These are phyloP conservation scores for Thuja plicata DNA, from an alignment of 83 land plant species.

Conservation along the genomic window DNA sequence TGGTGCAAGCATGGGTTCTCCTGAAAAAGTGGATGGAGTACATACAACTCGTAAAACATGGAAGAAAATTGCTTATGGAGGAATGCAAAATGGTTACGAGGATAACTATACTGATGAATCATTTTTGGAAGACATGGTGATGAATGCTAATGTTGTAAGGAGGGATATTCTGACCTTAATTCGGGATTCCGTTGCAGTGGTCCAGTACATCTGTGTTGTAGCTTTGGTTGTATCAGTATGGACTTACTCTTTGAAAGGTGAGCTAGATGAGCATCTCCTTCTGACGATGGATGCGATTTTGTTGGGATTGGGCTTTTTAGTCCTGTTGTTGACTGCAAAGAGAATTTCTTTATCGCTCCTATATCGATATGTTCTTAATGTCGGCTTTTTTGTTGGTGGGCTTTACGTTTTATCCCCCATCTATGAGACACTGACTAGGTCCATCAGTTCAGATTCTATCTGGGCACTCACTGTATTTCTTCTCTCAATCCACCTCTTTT, in stretches of 20 bases:
- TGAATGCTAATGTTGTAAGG: conserved; percentile 90
- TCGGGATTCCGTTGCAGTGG: conserved; percentile 83
- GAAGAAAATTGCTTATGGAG: conserved; percentile 92
- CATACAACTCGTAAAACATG: conserved; percentile 40
- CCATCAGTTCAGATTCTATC: conserved; percentile 96
- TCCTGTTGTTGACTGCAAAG: conserved; percentile 58
- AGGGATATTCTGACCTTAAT: conserved; percentile 72
- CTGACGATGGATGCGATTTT: conserved; percentile 66
- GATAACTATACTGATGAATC: conserved; percentile 94
- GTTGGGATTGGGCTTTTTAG: conserved; percentile 59
- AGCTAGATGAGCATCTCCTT: conserved; percentile 55
- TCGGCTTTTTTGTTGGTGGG: conserved; percentile 76
- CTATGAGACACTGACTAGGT: conserved; percentile 84
- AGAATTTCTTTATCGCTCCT: conserved; percentile 52
- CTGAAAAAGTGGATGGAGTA: conserved; percentile 1
- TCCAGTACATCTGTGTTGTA: conserved; percentile 83
- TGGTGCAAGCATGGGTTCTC: conserved; percentile 5
- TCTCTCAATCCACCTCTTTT: conserved; percentile 78
- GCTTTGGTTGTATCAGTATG: conserved; percentile 76
- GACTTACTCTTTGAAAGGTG: conserved; percentile 66
- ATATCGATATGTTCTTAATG: conserved; percentile 46
- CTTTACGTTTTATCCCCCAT: conserved; percentile 84
- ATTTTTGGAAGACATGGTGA: conserved; percentile 89
- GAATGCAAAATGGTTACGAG: conserved; percentile 86
- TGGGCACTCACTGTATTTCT: conserved; percentile 83